Evolutionary conservation across 208 protist species (phyloP), one percentile per base, ranked within the genome.

Genomic region (Porcisia deanei): DNA sequence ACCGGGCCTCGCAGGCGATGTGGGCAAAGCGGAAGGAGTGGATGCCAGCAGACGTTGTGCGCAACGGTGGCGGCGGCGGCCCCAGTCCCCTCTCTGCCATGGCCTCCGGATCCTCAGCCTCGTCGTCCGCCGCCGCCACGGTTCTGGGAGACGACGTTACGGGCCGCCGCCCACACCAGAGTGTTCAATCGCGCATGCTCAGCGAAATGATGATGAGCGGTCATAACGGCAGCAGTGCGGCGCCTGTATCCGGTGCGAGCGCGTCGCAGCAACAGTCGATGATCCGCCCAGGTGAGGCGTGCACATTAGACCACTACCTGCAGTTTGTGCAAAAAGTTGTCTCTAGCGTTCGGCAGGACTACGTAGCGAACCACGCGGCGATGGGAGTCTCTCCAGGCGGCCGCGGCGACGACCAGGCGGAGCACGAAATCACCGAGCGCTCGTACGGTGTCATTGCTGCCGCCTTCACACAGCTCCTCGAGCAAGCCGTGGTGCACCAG

Each of bases 251-350:
- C 55, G 64, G 59, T 16, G 80, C 60, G 80, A 75, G 73, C 39
- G 61, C 41, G 63, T 7, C 41, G 4, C 60, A 65, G 60, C 66
- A 22, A 45, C 66, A 71, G 49, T 41, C 25, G 34, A 39, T 84
- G 53, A 73, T 89, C n/a, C 83, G 81, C 0, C 77, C 91, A 20
- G 92, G 92, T 25, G 81, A 89, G 71, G 81, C 85, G 30, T 96
- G 92, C 73, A 96, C 92, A n/a, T 74, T 96, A 22, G 87, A 91
- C 57, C 92, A 94, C 78, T 96, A 94, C 73, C 47, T 85, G 12
- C 80, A 78, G 39, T 91, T 96, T 61, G 73, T 85, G 37, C 82
- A 85, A 57, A 96, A 92, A 68, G 90, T 96, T 1, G 16, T 90
- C 41, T 61, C 75, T 30, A 91, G 88, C 75, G 88, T 96, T 59